These are phyloP conservation scores for Taphrina populina DNA, from an alignment of 1,139 yeast genomes.

Conservation along the genomic window DNA sequence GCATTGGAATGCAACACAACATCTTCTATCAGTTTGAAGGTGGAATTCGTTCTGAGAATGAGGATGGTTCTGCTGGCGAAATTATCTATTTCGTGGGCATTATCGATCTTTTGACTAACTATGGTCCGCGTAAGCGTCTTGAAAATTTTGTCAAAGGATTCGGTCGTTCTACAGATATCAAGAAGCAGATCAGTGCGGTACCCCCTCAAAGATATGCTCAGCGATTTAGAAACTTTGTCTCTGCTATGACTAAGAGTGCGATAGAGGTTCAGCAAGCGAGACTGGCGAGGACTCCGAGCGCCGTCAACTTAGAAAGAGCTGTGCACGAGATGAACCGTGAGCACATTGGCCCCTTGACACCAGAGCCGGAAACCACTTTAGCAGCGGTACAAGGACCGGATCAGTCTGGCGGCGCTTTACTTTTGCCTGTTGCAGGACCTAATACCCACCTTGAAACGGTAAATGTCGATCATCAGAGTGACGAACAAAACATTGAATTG, in stretches of 20 bases:
- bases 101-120: conserved; percentile 88
- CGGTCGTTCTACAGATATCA: conserved; percentile 53
- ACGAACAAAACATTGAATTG: neutral
- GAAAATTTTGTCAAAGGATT: conserved; percentile 86
- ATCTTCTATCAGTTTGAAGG: conserved; percentile 80
- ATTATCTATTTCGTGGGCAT: conserved; percentile 88
- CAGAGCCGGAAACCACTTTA: conserved; percentile 10
- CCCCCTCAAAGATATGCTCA: conserved; percentile 90
- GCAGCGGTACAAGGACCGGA: conserved; percentile 12
- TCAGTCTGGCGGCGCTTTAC: conserved; percentile 7
- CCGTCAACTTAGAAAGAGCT: conserved; percentile 17
- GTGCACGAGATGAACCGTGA: conserved; percentile 26
- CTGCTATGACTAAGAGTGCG: conserved; percentile 38
- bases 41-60: conserved; percentile 76
- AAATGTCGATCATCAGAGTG: neutral
- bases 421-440: neutral
- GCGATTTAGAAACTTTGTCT: conserved; percentile 73
- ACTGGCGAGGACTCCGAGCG: conserved; percentile 27
- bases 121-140: conserved; percentile 68
- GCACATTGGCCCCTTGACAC: conserved; percentile 4
- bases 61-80: conserved; percentile 59
- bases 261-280: conserved; percentile 16
- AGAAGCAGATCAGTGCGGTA: conserved; percentile 76
- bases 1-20: conserved; percentile 46
- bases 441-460: neutral